Evolutionary conservation across 495 filamentous ascomycete species (phyloP).

Genomic region (Haplographium delicatum): DNA sequence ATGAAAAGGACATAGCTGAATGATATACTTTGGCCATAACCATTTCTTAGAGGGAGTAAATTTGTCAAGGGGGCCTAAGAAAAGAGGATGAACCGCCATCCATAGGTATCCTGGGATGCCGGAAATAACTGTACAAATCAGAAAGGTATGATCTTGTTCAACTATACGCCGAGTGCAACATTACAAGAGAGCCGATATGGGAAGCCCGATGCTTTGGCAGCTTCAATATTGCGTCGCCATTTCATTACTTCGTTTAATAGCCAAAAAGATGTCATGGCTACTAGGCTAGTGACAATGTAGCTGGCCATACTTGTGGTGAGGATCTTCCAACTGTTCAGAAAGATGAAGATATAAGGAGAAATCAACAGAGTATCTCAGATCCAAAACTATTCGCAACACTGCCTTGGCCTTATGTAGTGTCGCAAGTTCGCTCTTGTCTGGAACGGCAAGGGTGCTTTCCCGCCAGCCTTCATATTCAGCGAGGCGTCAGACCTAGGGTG

Average conservation of each 20-base stretch:
- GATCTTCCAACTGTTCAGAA: background rate
- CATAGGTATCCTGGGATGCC: slow-evolving; percentile 14
- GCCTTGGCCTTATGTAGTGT: too few relatives aligned
- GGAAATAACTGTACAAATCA: slow-evolving; percentile 4
- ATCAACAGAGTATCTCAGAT: background rate
- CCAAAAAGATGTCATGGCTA: slow-evolving; percentile 2
- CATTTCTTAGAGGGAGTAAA: slow-evolving; percentile 6
- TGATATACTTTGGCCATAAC: slow-evolving; percentile 9
- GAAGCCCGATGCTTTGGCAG: slow-evolving; percentile 13
- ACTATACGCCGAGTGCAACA: too few relatives aligned
- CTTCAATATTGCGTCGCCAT: slow-evolving; percentile 5
- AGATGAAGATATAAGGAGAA: background rate
- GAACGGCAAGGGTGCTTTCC: too few relatives aligned
- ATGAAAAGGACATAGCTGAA: background rate
- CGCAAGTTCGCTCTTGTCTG: too few relatives aligned
- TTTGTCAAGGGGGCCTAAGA: slow-evolving; percentile 1
- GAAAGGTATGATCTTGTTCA: background rate
- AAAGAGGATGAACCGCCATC: slow-evolving; percentile 9
- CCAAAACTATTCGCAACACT: too few relatives aligned
- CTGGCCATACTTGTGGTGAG: background rate
- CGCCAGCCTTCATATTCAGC: too few relatives aligned
- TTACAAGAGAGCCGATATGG: slow-evolving; percentile 16
- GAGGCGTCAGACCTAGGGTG: too few relatives aligned
- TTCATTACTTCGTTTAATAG: background rate
- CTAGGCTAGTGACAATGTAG: slow-evolving; percentile 2